These are phyloP conservation scores for Boletus sensibilis DNA, from an alignment of 768 basidiomycete species.

Conservation along the genomic window DNA sequence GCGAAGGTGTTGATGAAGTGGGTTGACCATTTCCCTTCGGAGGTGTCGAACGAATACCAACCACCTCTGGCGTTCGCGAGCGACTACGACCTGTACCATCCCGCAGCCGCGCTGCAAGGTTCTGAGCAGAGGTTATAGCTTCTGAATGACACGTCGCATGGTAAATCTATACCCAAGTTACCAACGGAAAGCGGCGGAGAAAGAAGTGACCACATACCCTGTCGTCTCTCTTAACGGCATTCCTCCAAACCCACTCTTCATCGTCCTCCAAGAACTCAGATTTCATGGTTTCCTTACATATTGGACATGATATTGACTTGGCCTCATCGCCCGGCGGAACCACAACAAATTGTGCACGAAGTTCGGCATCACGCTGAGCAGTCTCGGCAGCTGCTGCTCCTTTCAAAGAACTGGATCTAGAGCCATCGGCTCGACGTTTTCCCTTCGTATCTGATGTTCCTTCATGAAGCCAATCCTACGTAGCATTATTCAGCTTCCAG, in stretches of 20 bases:
- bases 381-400: conserved; percentile 59
- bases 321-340: conserved; percentile 91
- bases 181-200: background rate
- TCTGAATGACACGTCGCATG: conserved; percentile 95
- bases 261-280: conserved; percentile 93
- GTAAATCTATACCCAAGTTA: conserved; percentile 60
- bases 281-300: conserved; percentile 93
- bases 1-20: conserved; percentile 49
- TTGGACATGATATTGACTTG: conserved; percentile 81
- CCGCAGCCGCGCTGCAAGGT: conserved; percentile 65
- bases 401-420: conserved; percentile 52
- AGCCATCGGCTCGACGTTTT: conserved; percentile 60
- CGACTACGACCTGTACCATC: conserved; percentile 65
- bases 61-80: conserved; percentile 70
- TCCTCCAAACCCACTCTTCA: conserved; percentile 98
- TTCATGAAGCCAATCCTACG: conserved; percentile 88
- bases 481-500: conserved; percentile 12
- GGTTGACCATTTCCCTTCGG: conserved; percentile 32
- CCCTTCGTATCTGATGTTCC: conserved; percentile 58
- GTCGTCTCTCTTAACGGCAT: conserved; percentile 82
- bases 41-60: conserved; percentile 37
- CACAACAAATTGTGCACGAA: conserved; percentile 76
- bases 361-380: conserved; percentile 72
- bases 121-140: conserved; percentile 61
- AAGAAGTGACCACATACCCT: conserved; percentile 51